Evolutionary conservation across 257 asterid species (phyloP).

Genomic region (Plectranthus barbatus): DNA sequence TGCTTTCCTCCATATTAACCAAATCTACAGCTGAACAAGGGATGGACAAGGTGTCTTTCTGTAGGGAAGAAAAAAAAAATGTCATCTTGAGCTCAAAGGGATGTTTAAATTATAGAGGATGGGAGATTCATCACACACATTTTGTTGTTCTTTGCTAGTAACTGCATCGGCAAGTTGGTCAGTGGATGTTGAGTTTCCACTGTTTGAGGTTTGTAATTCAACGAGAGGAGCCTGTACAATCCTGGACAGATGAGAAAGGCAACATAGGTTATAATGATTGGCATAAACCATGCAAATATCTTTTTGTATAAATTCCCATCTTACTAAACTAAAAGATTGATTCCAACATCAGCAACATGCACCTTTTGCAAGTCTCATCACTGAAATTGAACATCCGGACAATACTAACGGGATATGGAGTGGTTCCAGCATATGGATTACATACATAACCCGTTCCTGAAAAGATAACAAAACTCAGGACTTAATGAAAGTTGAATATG

Average conservation of each 20-base stretch:
- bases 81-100: background rate
- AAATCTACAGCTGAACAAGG: slow-evolving; percentile 28
- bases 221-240: slow-evolving; percentile 54
- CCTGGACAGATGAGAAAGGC: slow-evolving; percentile 34
- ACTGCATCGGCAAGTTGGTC: slow-evolving; percentile 34
- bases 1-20: slow-evolving; percentile 28
- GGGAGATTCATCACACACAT: slow-evolving; percentile 27
- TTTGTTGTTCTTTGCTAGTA: slow-evolving; percentile 18
- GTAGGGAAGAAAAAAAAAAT: slow-evolving; percentile 17
- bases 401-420: slow-evolving; percentile 55
- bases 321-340: slow-evolving; percentile 21
- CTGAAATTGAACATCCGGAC: slow-evolving; percentile 85
- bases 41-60: slow-evolving; percentile 34
- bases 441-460: slow-evolving; percentile 88
- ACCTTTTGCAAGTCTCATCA: slow-evolving; percentile 74
- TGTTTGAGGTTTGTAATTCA: slow-evolving; percentile 38
- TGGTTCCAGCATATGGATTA: slow-evolving; percentile 53
- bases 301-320: slow-evolving; percentile 1
- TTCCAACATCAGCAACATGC: slow-evolving; percentile 7
- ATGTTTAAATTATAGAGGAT: background rate
- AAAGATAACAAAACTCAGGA: slow-evolving; percentile 3
- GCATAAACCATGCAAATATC: background rate
- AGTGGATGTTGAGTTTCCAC: slow-evolving; percentile 24
- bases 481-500: background rate
- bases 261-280: slow-evolving; percentile 2